phyloP scores from a whole-genome alignment of 345 rosid genomes.

The Sapria himalayana region DNA sequence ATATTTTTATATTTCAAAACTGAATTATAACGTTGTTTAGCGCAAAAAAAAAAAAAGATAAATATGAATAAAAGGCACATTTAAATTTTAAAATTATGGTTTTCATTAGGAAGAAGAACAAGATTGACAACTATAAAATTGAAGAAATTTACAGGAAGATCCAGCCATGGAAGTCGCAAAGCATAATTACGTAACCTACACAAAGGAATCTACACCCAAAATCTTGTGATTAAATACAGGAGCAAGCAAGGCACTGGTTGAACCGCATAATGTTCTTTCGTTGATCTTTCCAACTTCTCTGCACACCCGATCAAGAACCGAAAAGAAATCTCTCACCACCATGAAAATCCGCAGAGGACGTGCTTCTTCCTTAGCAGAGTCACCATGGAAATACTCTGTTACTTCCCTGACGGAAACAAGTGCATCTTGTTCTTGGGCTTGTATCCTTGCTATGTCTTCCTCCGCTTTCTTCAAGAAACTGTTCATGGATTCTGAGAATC shows the following conservation, averaged over 20 bases:
- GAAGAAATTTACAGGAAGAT: too few species aligned
- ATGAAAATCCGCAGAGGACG: slow-evolving; percentile 55
- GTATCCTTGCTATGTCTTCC: slow-evolving; percentile 37
- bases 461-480: slow-evolving; percentile 44
- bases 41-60: too few species aligned
- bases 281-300: slow-evolving; percentile 78
- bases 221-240: too few species aligned
- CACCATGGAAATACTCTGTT: slow-evolving; percentile 83
- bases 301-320: slow-evolving; percentile 74
- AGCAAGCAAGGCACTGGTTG: slow-evolving; percentile 25
- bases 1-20: too few species aligned
- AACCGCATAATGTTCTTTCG: slow-evolving; percentile 49
- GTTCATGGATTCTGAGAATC: slow-evolving; percentile 41
- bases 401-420: slow-evolving; percentile 45
- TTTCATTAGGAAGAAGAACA: too few species aligned
- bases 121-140: too few species aligned
- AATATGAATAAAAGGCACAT: too few species aligned
- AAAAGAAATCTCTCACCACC: slow-evolving; percentile 73
- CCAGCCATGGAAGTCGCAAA: too few species aligned
- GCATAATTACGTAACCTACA: too few species aligned
- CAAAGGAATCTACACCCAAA: too few species aligned
- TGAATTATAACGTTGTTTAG: too few species aligned
- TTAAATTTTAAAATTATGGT: too few species aligned
- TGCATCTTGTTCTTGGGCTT: slow-evolving; percentile 22
- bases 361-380: slow-evolving; percentile 56